A percentile compares a stretch with the other conserved stretches of the same genome.
phyloP scores from a whole-genome alignment of 768 basidiomycete species.

The Pulveroboletus frians region DNA sequence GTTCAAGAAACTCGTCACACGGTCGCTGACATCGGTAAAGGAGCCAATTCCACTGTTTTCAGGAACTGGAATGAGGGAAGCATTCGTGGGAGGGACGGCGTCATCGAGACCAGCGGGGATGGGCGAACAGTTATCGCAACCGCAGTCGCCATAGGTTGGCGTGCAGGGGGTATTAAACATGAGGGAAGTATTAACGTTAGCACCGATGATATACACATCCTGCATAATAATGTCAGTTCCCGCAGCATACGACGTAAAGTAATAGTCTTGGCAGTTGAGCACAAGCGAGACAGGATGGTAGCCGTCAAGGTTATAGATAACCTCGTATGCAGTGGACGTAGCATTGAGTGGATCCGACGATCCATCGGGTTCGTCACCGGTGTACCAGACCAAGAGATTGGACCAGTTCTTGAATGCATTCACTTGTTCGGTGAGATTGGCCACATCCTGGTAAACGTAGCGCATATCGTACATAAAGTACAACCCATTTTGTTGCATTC shows the following conservation, averaged over 20 bases:
- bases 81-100: constrained; percentile 22
- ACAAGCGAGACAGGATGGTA: constrained; percentile 66
- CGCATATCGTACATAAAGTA: constrained; percentile 86
- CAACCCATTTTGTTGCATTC: constrained; percentile 56
- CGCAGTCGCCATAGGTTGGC: constrained; percentile 63
- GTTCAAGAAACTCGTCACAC: constrained; percentile 61
- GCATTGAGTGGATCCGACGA: constrained; percentile 61
- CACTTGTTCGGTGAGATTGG: constrained; percentile 60
- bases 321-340: constrained; percentile 42
- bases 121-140: constrained; percentile 56
- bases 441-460: constrained; percentile 56
- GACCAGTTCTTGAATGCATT: constrained; percentile 59
- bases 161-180: constrained; percentile 62
- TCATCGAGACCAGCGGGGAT: constrained; percentile 38
- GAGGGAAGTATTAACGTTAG: constrained; percentile 59
- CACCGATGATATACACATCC: constrained; percentile 46
- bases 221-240: constrained; percentile 70
- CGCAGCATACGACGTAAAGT: constrained; percentile 50
- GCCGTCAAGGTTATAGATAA: constrained; percentile 57
- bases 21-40: constrained; percentile 60
- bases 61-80: constrained; percentile 13
- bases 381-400: constrained; percentile 69
- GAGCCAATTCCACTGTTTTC: constrained; percentile 24
- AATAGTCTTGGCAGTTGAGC: constrained; percentile 61
- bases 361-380: constrained; percentile 69